phyloP scores from a whole-genome alignment of 73 alveolate genomes.

The Breviolum minutum region DNA sequence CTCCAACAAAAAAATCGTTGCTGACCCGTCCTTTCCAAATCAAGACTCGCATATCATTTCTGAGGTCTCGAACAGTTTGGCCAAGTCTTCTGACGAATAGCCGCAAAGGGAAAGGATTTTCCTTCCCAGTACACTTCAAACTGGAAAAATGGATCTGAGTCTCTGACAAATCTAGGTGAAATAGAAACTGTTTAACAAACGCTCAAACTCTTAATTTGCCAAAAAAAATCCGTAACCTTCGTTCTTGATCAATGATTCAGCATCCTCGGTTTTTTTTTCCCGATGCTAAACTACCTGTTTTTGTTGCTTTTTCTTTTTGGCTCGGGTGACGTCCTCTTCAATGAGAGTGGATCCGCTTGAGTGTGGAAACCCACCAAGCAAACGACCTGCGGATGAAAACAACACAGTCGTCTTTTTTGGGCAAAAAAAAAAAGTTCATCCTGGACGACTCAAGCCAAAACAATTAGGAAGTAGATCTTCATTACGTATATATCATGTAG shows the following conservation, averaged over 20 bases:
- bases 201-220: no score
- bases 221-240: no score
- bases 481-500: no score
- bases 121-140: neutral
- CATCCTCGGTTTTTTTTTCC: no score
- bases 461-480: no score
- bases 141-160: neutral
- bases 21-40: no score
- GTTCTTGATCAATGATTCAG: no score
- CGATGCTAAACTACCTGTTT: no score
- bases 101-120: conserved; percentile 78
- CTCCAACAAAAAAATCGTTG: no score
- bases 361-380: conserved; percentile 94
- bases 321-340: conserved; percentile 25
- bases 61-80: conserved; percentile 1
- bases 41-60: neutral
- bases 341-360: conserved; percentile 86
- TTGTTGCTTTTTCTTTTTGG: no score
- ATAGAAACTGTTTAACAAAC: neutral
- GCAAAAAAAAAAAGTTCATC: neutral
- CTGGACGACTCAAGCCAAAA: no score
- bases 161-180: neutral
- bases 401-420: no score
- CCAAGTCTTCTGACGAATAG: conserved; percentile 27
- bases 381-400: conserved; percentile 36